Percentiles rank a stretch among this genome's conserved stretches.
phyloP scores from a whole-genome alignment of 306 rosid genomes.

The Myrica gale region DNA sequence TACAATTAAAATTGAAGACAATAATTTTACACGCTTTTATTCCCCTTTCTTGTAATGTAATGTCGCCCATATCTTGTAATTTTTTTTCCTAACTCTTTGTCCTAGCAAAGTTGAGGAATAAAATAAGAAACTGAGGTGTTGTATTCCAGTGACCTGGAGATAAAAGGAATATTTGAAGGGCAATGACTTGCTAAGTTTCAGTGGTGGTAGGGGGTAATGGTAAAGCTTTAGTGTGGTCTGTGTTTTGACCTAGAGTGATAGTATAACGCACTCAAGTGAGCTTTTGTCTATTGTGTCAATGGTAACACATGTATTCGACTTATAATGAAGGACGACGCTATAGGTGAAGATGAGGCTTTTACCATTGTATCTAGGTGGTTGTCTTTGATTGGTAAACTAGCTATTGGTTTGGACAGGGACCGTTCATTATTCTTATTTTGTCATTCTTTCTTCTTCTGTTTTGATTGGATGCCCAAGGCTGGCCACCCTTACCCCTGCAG shows the following conservation, averaged over 20 bases:
- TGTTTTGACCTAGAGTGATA: slow-evolving; percentile 1
- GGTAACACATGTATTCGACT: not conserved
- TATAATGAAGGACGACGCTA: not conserved
- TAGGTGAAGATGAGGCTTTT: not conserved
- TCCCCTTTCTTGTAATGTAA: slow-evolving; percentile 17
- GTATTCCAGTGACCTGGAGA: not conserved
- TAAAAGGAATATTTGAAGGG: not conserved
- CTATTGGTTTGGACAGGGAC: not conserved
- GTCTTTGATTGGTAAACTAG: not conserved
- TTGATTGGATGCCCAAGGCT: too few species aligned
- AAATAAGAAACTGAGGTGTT: not conserved
- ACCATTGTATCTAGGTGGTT: not conserved
- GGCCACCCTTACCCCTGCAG: too few species aligned
- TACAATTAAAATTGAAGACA: too few species aligned
- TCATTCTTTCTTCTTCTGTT: not conserved
- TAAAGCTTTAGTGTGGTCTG: not conserved
- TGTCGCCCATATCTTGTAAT: not conserved
- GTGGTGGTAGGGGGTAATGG: not conserved
- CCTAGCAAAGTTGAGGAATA: not conserved
- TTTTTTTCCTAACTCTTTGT: slow-evolving; percentile 1
- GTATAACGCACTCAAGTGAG: not conserved
- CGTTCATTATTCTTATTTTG: not conserved
- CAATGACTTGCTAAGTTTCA: not conserved
- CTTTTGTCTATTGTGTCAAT: not conserved
- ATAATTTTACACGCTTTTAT: too few species aligned